Conservation (phyloP, 495 filamentous ascomycete species). For the Aspergillus biplanus region DNA sequence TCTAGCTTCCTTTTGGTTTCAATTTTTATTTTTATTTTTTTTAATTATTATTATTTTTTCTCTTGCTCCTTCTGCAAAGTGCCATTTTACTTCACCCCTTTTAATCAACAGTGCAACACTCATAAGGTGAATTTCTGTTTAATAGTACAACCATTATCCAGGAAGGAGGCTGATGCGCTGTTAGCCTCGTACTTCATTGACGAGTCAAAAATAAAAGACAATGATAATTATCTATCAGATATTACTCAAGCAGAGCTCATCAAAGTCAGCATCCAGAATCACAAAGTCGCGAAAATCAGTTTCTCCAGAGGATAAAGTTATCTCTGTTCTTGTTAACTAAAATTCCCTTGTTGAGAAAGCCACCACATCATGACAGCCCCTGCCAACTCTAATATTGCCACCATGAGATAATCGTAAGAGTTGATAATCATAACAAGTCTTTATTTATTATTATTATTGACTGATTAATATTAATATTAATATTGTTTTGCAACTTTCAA, state of each 20-base stretch:
- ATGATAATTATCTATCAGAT: too few species aligned
- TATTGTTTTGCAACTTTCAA: too few species aligned
- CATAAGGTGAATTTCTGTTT: too few species aligned
- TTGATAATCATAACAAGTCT: background rate
- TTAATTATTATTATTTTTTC: background rate
- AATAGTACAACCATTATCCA: too few species aligned
- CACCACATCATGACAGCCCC: background rate
- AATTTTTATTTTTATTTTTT: background rate
- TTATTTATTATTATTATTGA: background rate
- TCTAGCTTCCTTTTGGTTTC: slow-evolving; percentile 1
- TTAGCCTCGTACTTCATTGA: too few species aligned
- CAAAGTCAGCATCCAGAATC: too few species aligned
- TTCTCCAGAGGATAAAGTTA: background rate
- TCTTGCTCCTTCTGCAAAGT: background rate
- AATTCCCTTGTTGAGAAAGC: background rate
- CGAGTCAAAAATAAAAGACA: too few species aligned
- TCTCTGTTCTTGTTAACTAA: background rate
- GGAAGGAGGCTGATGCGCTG: too few species aligned
- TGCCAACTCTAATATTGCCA: background rate
- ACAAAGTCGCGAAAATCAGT: too few species aligned
- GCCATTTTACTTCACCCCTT: background rate
- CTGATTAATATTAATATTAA: background rate
- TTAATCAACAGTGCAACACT: background rate
- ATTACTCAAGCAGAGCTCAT: too few species aligned
- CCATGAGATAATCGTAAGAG: background rate